Evolutionary conservation across 108 stramenopile species (phyloP), one percentile per base, ranked within the genome.

Genomic region (Ochromonas danica): DNA sequence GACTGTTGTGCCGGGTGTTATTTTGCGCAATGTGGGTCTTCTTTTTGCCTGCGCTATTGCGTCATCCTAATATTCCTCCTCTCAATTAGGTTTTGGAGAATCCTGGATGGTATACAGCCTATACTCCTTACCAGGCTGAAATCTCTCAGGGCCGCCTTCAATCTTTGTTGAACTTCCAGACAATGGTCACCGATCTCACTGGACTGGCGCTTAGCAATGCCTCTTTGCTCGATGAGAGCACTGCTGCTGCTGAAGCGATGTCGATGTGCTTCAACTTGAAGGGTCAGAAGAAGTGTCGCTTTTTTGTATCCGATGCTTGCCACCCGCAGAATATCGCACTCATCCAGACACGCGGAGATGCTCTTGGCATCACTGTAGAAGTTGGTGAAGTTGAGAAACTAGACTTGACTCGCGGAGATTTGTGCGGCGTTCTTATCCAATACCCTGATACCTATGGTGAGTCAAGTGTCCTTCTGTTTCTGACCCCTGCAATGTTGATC

Each of bases 61-160:
- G 45, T 51, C 6, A 14, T 51, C 45, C 22, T 51, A 6, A 51
- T 51, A 51, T 6, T 51, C 6, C 45, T 14, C 22, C 22, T 14
- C 45, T 51, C 22, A 22, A 6, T 14, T 51, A 51, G 45, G 45
- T 99, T 85, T 87, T 98, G 61, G 98, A 99, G 87, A 99, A 99
- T 87, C 97, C 98, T 0, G 98, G 96, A 0, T 99, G 98, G 98
- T 88, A 82, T 78, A 81, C 80, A 30, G 91, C 95, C 38, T 97
- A 97, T 88, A 99, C 96, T 17, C 98, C 98, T 30, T 99, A 99
- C 85, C 98, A 99, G 85, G 97, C 98, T 0, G 98, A 99, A 85
- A 99, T 99, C 79, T 92, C 95, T 0, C 98, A 99, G 89, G 98
- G 98, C 27, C 93, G 98, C 39, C 87, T 99, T 14, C 94, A 98